phyloP scores from a whole-genome alignment of 108 stramenopile species.

The Fragilaria radians region DNA sequence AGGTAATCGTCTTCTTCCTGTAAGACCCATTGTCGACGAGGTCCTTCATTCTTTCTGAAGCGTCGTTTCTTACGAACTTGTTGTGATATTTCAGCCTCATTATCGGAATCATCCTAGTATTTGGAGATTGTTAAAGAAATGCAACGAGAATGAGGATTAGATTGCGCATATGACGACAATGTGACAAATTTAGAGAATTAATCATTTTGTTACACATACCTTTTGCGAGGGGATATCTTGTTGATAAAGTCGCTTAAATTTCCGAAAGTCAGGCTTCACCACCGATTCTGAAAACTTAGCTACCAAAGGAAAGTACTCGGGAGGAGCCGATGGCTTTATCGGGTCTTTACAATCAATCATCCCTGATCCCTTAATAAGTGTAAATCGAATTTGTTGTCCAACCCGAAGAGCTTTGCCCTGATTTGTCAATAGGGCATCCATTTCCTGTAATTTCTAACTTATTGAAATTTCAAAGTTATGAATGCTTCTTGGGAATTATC shows the following conservation, averaged over 20 bases:
- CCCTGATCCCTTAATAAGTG: constrained; percentile 35
- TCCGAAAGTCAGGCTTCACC: constrained; percentile 54
- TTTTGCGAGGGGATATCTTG: constrained; percentile 53
- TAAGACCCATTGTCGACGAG: constrained; percentile 70
- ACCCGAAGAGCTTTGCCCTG: constrained; percentile 20
- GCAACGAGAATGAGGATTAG: too few relatives aligned
- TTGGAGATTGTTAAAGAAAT: too few relatives aligned
- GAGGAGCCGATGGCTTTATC: constrained; percentile 36
- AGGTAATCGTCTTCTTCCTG: constrained; percentile 74
- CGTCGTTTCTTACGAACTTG: constrained; percentile 43
- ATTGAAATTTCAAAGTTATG: too few relatives aligned
- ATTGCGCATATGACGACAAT: too few relatives aligned
- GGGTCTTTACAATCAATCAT: constrained; percentile 19
- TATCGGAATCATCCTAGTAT: constrained; percentile 58
- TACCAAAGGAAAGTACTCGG: constrained; percentile 54
- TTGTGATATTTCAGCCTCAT: constrained; percentile 22
- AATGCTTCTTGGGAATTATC: too few relatives aligned
- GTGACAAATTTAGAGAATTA: too few relatives aligned
- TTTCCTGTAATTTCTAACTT: constrained; percentile 15
- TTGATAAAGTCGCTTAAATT: constrained; percentile 59
- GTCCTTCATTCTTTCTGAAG: constrained; percentile 56
- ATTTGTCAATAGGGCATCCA: constrained; percentile 30
- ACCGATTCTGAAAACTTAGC: constrained; percentile 75
- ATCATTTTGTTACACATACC: background rate
- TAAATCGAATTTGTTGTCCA: constrained; percentile 34